Base-by-base conservation (phyloP, 1,139 yeast species). In the Kurtzmaniella natalensis region DNA sequence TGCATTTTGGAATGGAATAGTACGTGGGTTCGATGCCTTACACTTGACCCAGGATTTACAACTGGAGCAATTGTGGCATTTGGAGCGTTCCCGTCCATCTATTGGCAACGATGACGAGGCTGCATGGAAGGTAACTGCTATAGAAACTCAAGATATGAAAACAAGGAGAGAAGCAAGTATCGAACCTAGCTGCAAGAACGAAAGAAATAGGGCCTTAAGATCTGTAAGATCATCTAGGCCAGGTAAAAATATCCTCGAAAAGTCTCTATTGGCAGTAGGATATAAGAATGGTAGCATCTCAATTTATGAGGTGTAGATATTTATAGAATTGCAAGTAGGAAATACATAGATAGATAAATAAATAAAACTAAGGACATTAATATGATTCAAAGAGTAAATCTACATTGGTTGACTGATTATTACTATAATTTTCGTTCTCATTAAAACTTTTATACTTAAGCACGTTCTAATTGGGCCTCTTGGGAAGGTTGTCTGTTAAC, bases 1-100 rank as follows among this genome's bases (percentile, higher is more conserved):
- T 3, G 69, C 68, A n/a, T 64, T 59, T 34, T 68, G 74, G 74
- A 62, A 59, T 37, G 72, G 73, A 3, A 32, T 47, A 1, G 51
- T 65, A 3, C 59, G 58, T 37, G 57, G 51, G 1, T 49, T 45
- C 25, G 45, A 44, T 27, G 18, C 24, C 8, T n/a, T n/a, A n/a
- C n/a, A n/a, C n/a, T 22, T 41, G 2, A 36, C 39, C n/a, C 18
- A n/a, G 25, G 13, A 5, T 19, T 10, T 15, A 5, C 9, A 16
- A 10, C 18, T n/a, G 5, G 33, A 33, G 7, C 27, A 16, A 13
- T 3, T 23, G 2, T 31, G 25, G 26, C 21, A 31, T 22, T 9
- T 35, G 5, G 37, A 44, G 17, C 36, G 51, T 10, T 30, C 37
- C 8, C 30, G 51, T 13, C 60, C 60, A 1, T 36, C 43, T 16